Base-by-base conservation (phyloP, 768 basidiomycete genomes). In the Tremella mesenterica region DNA sequence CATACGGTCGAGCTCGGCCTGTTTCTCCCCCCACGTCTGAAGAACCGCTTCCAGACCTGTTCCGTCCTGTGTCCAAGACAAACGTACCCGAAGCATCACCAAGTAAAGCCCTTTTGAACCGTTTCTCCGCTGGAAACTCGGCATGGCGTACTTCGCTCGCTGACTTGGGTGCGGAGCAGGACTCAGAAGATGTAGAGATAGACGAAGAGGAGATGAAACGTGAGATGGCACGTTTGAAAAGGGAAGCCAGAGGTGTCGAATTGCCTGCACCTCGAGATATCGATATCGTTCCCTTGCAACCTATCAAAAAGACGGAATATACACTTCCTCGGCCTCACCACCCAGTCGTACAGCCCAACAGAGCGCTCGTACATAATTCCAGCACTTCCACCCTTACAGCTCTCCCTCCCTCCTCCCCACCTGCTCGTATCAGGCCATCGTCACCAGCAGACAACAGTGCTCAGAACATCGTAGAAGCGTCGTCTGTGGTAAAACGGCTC, bases 171-270 rank as follows among this genome's bases (percentile, higher is more conserved):
- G 28, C 48, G 8, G 10, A 26, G 5, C 14, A 18, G 13, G 57
- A 49, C 21, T 36, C 46, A 31, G 47, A 49, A 4, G 33, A 13
- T 20, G 50, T 38, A 4, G 50, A 53, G 29, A 23, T 14, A 41
- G 49, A 50, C 26, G 13, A 12, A 16, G 49, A 38, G 9, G 49
- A 36, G 21, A 25, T 36, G 29, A n/a, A 25, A 21, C 31, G 26
- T 12, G 49, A 38, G 18, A 46, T 46, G 44, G 44, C 20, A 5
- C 44, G 28, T 16, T 23, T 46, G 44, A 16, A 27, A 5, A 36
- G 34, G 21, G 20, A 12, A 43, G 30, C 49, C 23, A 4, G 49
- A 50, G 49, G 49, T 12, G 44, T 23, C 21, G 21, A 23, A 4
- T 9, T 46, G 5, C 21, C 44, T 4, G 4, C 44, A 8, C 44